Base-by-base conservation (phyloP, 2,329 filamentous ascomycete genomes). In the Dactylonectria macrodidyma region DNA sequence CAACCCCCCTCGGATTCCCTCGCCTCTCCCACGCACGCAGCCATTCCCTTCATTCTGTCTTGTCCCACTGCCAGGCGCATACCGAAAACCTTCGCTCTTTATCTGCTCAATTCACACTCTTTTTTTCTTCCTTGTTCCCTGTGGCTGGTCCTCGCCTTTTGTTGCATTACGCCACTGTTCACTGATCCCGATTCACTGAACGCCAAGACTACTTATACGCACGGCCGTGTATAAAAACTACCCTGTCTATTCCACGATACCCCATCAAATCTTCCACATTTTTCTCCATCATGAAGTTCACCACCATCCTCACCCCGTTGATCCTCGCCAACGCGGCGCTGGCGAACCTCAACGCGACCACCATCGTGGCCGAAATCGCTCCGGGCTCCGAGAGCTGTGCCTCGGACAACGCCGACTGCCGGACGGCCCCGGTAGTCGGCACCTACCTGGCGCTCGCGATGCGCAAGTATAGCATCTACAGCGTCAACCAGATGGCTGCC, bases 401-500 rank as follows among this genome's bases (percentile, higher is more conserved):
- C 54, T 65, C 79, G 2, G 83, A 80, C 48, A 77, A 84, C 14
- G 82, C 80, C 16, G 90, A 94, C 74, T 95, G 93, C 81, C 85
- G 86, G 55, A 92, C 89, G 2, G 89, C 91, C n/a, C 79, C 79
- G 8, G 83, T 89, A 73, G 91, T 91, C 2, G 91, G 88, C 0
- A 83, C 85, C 1, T 84, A 81, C 70, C 84, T 95, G 67, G 81
- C 83, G 75, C 71, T 81, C 7, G 86, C 88, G 41, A 90, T 95
- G 79, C 64, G 75, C 19, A 80, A 84, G 11, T 92, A 93, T 83
- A 71, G 78, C 3, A 82, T 95, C 73, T 84, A 81, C 55, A 78
- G 79, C 38, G 80, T 82, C 24, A 87, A 85, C 24, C 88, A 92
- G 73, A 90, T 92, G 77, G 93, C 93, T 7, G 93, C 91, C 24